These are phyloP conservation scores for Maudiozyma bulderi DNA, from an alignment of 805 yeast genomes.

Conservation along the genomic window DNA sequence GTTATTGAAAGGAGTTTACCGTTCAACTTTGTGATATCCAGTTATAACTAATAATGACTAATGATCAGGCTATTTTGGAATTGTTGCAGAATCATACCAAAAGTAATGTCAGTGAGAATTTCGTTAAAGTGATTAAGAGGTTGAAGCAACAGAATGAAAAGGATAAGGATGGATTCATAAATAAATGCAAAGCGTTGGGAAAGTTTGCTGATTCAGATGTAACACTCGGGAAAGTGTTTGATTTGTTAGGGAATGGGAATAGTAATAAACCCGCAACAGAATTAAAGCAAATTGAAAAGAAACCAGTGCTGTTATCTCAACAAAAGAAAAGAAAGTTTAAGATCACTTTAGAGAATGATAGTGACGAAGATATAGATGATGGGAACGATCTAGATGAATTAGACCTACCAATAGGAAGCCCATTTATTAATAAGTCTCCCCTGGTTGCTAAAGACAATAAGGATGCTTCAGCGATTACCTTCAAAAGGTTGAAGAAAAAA, in stretches of 20 bases:
- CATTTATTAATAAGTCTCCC: background rate
- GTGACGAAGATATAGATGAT: slow-evolving; percentile 4
- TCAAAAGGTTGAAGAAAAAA: slow-evolving; percentile 17
- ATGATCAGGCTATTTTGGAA: background rate
- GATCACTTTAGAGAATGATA: background rate
- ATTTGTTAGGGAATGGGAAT: background rate
- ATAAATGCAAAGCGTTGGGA: slow-evolving; percentile 20
- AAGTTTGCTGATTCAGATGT: slow-evolving; percentile 16
- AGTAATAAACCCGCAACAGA: background rate
- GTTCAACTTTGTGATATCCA: too few species aligned
- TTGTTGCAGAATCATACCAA: slow-evolving; percentile 16
- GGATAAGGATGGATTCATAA: slow-evolving; percentile 11
- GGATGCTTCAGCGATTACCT: slow-evolving; percentile 1
- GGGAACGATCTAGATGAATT: background rate
- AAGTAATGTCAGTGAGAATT: slow-evolving; percentile 16
- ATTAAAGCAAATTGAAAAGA: background rate
- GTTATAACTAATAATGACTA: background rate
- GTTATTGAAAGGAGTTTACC: too few species aligned
- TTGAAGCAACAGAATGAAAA: slow-evolving; percentile 10
- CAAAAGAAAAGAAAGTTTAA: slow-evolving; percentile 2
- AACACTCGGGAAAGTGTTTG: slow-evolving; percentile 8
- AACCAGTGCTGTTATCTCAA: background rate
- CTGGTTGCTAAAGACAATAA: background rate
- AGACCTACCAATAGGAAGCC: background rate
- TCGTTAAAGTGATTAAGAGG: slow-evolving; percentile 13